A percentile compares a stretch with the other conserved stretches of the same genome.
These are phyloP conservation scores for Naganishia onofrii DNA, from an alignment of 768 basidiomycete species.

Conservation along the genomic window DNA sequence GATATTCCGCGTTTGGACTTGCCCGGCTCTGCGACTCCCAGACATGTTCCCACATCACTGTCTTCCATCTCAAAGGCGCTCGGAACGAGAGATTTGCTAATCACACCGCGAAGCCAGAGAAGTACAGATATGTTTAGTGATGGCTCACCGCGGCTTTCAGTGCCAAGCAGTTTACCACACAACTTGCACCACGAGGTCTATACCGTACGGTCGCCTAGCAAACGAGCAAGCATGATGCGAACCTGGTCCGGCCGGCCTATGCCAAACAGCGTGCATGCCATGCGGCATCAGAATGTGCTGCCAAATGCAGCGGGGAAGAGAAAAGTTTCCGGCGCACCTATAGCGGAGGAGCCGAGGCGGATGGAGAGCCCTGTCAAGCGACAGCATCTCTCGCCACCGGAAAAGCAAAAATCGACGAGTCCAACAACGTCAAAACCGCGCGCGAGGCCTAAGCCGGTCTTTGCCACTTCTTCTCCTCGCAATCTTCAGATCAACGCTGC, in stretches of 20 bases:
- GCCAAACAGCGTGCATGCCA: constrained; percentile 1
- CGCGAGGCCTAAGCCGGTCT: constrained; percentile 6
- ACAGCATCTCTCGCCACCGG: constrained; percentile 11
- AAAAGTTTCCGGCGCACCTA: not conserved
- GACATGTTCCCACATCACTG: not conserved
- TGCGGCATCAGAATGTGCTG: not conserved
- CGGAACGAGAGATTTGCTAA: not conserved
- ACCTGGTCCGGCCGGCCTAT: not conserved
- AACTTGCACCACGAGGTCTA: not conserved
- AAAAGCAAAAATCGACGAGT: not conserved
- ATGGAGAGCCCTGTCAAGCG: constrained; percentile 5
- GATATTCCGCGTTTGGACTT: not conserved
- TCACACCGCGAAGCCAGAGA: not conserved
- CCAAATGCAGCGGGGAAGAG: not conserved
- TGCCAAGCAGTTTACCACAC: constrained; percentile 9
- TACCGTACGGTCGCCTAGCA: not conserved
- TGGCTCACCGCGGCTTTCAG: not conserved
- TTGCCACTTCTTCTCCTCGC: constrained; percentile 2
- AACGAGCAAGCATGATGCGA: constrained; percentile 16
- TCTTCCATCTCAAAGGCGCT: not conserved
- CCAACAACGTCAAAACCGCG: not conserved
- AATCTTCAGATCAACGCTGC: not conserved
- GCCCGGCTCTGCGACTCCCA: not conserved
- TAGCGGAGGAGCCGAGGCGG: not conserved
- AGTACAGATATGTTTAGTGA: not conserved